Conservation (phyloP, 352 stramenopile genomes). For the Phytophthora cactorum region DNA sequence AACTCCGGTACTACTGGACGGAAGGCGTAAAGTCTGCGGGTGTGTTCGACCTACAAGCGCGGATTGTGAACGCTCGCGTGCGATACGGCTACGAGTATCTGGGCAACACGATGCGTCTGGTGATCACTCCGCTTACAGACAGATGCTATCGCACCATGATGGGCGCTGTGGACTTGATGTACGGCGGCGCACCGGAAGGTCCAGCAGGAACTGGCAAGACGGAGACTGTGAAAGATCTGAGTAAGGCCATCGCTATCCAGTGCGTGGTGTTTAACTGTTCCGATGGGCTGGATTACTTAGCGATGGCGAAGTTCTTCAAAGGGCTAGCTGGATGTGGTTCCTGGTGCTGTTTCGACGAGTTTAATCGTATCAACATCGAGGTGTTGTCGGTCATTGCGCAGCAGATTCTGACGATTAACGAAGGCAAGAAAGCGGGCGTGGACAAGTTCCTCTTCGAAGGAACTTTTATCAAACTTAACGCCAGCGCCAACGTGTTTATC, state of each 20-base stretch:
- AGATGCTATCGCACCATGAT: conserved; percentile 95
- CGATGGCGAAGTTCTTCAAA: conserved; percentile 97
- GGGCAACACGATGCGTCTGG: conserved; percentile 92
- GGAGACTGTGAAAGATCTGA: conserved; percentile 95
- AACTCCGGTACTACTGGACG: conserved; percentile 95
- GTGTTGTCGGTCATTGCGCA: conserved; percentile 95
- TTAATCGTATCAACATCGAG: conserved; percentile 97
- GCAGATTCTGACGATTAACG: conserved; percentile 94
- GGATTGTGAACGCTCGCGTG: conserved; percentile 89
- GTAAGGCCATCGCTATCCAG: conserved; percentile 95
- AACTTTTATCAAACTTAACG: conserved; percentile 93
- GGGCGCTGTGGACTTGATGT: conserved; percentile 93
- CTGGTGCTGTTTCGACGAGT: conserved; percentile 96
- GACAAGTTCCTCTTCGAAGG: conserved; percentile 95
- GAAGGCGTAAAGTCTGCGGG: conserved; percentile 60
- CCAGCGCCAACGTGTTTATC: conserved; percentile 94
- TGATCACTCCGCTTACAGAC: conserved; percentile 96
- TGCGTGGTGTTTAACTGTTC: conserved; percentile 97
- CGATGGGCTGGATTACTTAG: conserved; percentile 91
- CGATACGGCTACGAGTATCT: conserved; percentile 94
- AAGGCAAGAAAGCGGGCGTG: conserved; percentile 89
- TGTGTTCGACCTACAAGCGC: conserved; percentile 79
- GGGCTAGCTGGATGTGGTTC: conserved; percentile 91
- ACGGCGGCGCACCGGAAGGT: conserved; percentile 93
- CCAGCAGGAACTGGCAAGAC: conserved; percentile 95